A percentile compares a stretch with the other conserved stretches of the same genome.
Evolutionary conservation across 352 stramenopile genomes (phyloP).

Genomic region (Phytophthora melonis): DNA sequence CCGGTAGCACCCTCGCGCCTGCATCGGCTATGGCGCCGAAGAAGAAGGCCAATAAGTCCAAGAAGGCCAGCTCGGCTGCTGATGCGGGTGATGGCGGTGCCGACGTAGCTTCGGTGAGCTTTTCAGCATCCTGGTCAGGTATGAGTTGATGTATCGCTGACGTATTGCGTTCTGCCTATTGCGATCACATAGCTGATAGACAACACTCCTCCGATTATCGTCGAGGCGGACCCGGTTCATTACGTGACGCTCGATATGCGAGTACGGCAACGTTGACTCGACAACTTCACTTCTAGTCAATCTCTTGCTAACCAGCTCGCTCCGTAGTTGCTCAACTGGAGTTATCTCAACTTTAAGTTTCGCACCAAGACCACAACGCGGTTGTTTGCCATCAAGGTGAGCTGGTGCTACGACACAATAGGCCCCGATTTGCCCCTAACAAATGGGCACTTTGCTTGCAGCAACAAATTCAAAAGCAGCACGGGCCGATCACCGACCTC

Average conservation of each 20-base stretch:
- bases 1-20: background rate
- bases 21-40: slow-evolving; percentile 45
- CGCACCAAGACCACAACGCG: slow-evolving; percentile 58
- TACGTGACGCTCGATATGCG: slow-evolving; percentile 71
- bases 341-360: slow-evolving; percentile 70
- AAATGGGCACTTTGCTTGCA: slow-evolving; percentile 8
- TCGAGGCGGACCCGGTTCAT: slow-evolving; percentile 47
- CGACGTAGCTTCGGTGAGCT: slow-evolving; percentile 31
- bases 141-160: background rate
- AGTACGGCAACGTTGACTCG: slow-evolving; percentile 30
- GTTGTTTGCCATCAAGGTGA: slow-evolving; percentile 63
- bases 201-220: slow-evolving; percentile 45
- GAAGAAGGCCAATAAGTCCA: slow-evolving; percentile 56
- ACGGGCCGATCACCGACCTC: slow-evolving; percentile 59
- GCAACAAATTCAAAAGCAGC: slow-evolving; percentile 63
- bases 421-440: background rate
- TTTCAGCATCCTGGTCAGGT: background rate
- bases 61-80: slow-evolving; percentile 21
- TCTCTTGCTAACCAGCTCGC: background rate
- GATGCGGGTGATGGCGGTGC: slow-evolving; percentile 17
- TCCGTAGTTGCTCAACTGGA: slow-evolving; percentile 65
- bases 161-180: background rate
- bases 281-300: background rate
- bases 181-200: slow-evolving; percentile 35
- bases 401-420: background rate